Base-by-base conservation (phyloP, 352 stramenopile genomes). In the Phytophthora parvispora region DNA sequence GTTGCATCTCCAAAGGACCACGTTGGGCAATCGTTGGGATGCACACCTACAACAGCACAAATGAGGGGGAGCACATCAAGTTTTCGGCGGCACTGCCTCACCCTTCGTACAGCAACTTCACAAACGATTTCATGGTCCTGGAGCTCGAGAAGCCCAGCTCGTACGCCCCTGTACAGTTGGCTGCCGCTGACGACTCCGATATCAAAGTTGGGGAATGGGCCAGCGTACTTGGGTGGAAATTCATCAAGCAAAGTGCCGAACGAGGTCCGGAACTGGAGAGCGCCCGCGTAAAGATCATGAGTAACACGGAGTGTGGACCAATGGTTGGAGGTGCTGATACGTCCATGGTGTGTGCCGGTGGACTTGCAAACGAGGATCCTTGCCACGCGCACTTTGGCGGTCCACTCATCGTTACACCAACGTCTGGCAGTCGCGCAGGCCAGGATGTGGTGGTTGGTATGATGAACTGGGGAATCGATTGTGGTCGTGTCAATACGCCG, bases 341-440 rank as follows among this genome's bases (percentile, higher is more conserved):
- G 20, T 69, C 72, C 20, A 86, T 86, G 77, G 15, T 85, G 6
- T 89, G 77, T 34, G 75, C 73, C 10, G 73, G 77, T 16, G 73
- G 77, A 1, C 25, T 67, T 28, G 24, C 27, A 1, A 40, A 51
- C 9, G 31, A 53, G n/a, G 42, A 89, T 57, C 75, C 80, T 6
- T 20, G 36, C 8, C 36, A 43, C 18, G 13, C 15, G n/a, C 36
- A 7, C n/a, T 43, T 42, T 42, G 80, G 80, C 8, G 74, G 77
- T 15, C 75, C 77, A 9, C 62, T 88, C n/a, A 78, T 69, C n/a
- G 34, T 71, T n/a, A 45, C 13, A 15, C 13, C 16, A 22, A 55
- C 65, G 31, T 29, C 34, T 40, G 59, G 29, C 25, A 28, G 12
- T 13, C 8, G 22, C 16, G 38, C 38, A 45, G 38, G 38, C 18